Conservation (phyloP, 495 filamentous ascomycete species). For the Immersiella caudata region DNA sequence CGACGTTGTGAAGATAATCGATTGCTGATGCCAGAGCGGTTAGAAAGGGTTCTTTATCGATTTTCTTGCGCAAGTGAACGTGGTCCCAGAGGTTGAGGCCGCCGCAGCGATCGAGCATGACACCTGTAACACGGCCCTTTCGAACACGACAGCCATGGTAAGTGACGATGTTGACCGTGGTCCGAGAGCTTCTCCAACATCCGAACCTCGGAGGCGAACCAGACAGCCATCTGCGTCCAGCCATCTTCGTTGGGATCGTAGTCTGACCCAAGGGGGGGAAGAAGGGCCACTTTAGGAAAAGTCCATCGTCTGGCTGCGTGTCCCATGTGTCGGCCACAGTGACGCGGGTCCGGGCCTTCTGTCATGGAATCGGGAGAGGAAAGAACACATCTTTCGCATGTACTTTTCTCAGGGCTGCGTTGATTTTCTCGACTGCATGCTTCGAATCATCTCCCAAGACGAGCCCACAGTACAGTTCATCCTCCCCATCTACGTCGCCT, state of each 20-base stretch:
- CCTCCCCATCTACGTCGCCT: too few species aligned
- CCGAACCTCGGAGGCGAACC: slow-evolving; percentile 1
- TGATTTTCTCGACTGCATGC: too few species aligned
- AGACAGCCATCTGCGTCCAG: not conserved
- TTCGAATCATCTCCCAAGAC: too few species aligned
- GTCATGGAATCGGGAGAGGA: too few species aligned
- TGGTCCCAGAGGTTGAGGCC: slow-evolving; percentile 8
- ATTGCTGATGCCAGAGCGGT: not conserved
- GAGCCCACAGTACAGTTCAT: too few species aligned
- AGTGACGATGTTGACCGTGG: slow-evolving; percentile 4
- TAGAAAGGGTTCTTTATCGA: slow-evolving; percentile 14
- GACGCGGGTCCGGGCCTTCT: too few species aligned
- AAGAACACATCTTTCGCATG: too few species aligned
- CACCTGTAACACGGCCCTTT: slow-evolving; percentile 9
- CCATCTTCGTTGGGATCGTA: not conserved
- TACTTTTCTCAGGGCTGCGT: too few species aligned
- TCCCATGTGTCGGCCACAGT: too few species aligned
- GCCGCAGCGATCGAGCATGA: not conserved
- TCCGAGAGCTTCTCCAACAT: slow-evolving; percentile 4
- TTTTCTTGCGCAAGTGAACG: not conserved
- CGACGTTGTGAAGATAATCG: slow-evolving; percentile 10
- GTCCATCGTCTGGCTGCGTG: too few species aligned
- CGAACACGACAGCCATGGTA: slow-evolving; percentile 16
- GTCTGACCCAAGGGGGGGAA: too few species aligned
- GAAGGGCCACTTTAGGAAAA: too few species aligned